These are phyloP conservation scores for Lasiosphaeriaceae sp. DNA, from an alignment of 495 filamentous ascomycete genomes.

Conservation along the genomic window DNA sequence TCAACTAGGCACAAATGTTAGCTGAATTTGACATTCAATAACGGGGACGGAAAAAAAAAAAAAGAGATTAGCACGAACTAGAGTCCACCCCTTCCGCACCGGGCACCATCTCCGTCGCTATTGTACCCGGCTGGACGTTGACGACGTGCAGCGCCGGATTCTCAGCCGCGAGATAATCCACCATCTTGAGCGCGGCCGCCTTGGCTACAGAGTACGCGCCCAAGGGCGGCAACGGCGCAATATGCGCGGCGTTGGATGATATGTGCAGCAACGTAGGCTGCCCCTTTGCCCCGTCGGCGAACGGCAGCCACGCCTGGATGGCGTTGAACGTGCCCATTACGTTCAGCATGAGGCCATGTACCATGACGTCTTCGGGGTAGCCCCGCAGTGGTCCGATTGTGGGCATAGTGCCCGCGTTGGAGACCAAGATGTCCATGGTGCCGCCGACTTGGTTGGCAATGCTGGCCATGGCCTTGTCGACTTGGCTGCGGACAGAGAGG, in stretches of 20 bases:
- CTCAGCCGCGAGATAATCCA: neutral
- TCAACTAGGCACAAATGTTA: slow-evolving; percentile 27
- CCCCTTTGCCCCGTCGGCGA: too few relatives aligned
- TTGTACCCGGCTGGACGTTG: neutral
- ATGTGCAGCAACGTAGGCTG: neutral
- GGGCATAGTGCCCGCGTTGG: neutral
- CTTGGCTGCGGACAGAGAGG: neutral
- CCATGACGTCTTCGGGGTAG: neutral
- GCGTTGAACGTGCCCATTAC: neutral
- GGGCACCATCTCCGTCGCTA: too few relatives aligned
- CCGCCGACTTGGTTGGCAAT: neutral
- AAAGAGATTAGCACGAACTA: too few relatives aligned
- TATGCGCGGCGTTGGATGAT: neutral
- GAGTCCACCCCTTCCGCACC: too few relatives aligned
- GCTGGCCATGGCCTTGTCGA: neutral
- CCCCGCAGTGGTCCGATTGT: neutral
- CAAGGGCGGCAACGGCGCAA: neutral
- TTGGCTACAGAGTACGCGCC: neutral
- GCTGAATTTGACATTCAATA: too few relatives aligned
- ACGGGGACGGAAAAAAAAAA: too few relatives aligned
- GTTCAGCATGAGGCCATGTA: neutral
- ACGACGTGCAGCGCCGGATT: neutral
- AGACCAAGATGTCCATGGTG: neutral
- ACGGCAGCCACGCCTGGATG: neutral
- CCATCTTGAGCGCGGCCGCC: neutral